phyloP scores from a whole-genome alignment of 1,284 basidiomycete species.

The Ganoderma sinense region DNA sequence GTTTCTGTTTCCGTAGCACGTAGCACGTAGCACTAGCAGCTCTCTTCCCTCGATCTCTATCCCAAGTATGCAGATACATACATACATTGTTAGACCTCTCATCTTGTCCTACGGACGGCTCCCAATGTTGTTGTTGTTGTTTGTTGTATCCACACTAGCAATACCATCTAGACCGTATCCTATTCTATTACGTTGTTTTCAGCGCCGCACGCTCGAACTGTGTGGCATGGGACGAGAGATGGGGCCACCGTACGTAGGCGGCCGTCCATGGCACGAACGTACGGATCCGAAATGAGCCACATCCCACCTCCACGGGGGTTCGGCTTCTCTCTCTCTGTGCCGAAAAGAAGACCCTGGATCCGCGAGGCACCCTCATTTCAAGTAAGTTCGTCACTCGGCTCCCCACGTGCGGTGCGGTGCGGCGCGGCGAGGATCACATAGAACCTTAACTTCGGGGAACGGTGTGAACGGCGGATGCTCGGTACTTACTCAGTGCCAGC shows the following conservation, averaged over 20 bases:
- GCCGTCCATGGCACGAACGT: neutral
- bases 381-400: too few relatives aligned
- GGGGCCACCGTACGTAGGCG: too few relatives aligned
- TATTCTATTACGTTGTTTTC: neutral
- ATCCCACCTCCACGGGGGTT: neutral
- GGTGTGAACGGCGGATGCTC: too few relatives aligned
- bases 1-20: conserved; percentile 21
- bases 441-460: neutral
- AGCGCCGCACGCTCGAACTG: neutral
- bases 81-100: neutral
- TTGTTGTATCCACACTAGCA: neutral
- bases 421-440: neutral
- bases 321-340: too few relatives aligned
- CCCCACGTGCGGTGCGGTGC: too few relatives aligned
- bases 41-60: neutral
- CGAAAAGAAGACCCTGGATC: too few relatives aligned
- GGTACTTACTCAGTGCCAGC: too few relatives aligned
- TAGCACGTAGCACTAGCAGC: conserved; percentile 24
- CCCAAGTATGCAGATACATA: neutral
- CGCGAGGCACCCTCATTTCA: too few relatives aligned
- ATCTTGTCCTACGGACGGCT: neutral
- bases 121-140: neutral
- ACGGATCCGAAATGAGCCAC: neutral
- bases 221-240: neutral
- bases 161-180: neutral